Percentiles rank a stretch among this genome's conserved stretches.
Conservation (phyloP, 805 yeast species). For the Candida tammaniensis region DNA sequence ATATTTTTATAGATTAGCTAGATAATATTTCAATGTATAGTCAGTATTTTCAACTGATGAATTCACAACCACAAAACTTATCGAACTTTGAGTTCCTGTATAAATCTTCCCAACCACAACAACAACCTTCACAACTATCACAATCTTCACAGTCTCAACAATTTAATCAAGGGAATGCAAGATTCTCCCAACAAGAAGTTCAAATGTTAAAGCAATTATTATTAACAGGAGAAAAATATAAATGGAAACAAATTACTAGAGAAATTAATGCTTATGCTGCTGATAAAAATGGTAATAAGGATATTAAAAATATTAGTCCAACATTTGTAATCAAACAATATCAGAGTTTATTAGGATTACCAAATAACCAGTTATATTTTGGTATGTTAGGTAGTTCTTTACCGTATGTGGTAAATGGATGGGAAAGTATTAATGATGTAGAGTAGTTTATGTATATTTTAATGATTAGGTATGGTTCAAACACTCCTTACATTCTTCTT, state of each 20-base stretch:
- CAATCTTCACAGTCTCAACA: slow-evolving; percentile 1
- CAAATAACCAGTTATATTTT: slow-evolving; percentile 42
- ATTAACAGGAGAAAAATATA: slow-evolving; percentile 52
- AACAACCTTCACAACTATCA: not conserved
- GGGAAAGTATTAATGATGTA: slow-evolving; percentile 35
- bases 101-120: not conserved
- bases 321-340: slow-evolving; percentile 55
- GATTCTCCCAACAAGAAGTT: slow-evolving; percentile 44
- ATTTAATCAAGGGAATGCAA: slow-evolving; percentile 8
- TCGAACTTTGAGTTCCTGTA: slow-evolving; percentile 1
- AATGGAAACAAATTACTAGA: slow-evolving; percentile 58
- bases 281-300: slow-evolving; percentile 12
- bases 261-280: slow-evolving; percentile 22
- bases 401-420: slow-evolving; percentile 52
- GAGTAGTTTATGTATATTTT: slow-evolving; percentile 12
- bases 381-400: slow-evolving; percentile 49
- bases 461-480: not conserved
- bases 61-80: not conserved
- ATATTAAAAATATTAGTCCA: slow-evolving; percentile 43
- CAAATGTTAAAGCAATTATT: slow-evolving; percentile 46
- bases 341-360: slow-evolving; percentile 52
- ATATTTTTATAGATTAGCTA: too few relatives aligned
- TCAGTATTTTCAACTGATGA: not conserved
- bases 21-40: too few relatives aligned
- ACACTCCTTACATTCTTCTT: slow-evolving; percentile 17